A percentile compares a stretch with the other conserved stretches of the same genome.
phyloP scores from a whole-genome alignment of 768 basidiomycete species.

The Cantharellus cinnabarinus region DNA sequence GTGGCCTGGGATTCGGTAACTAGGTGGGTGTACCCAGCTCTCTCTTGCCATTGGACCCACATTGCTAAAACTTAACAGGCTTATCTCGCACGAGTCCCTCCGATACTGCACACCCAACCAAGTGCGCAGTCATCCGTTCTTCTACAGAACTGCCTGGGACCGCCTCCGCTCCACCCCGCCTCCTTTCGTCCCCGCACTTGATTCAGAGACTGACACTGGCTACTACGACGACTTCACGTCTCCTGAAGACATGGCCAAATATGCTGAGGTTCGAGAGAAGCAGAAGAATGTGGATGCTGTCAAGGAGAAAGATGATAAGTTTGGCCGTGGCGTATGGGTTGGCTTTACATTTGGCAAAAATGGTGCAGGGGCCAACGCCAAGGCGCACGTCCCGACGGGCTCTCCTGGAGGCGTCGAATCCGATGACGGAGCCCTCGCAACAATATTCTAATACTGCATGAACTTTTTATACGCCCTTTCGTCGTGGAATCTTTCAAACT shows the following conservation, averaged over 20 bases:
- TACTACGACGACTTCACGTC: slow-evolving; percentile 86
- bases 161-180: slow-evolving; percentile 53
- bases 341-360: slow-evolving; percentile 86
- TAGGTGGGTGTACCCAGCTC: slow-evolving; percentile 26
- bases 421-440: slow-evolving; percentile 2
- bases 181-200: slow-evolving; percentile 87
- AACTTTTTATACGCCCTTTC: too few species aligned
- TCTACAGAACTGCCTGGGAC: slow-evolving; percentile 54
- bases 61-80: slow-evolving; percentile 21
- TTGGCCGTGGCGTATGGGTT: slow-evolving; percentile 65
- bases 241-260: slow-evolving; percentile 92
- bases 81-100: slow-evolving; percentile 72
- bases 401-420: neutral
- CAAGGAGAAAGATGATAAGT: slow-evolving; percentile 63
- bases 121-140: slow-evolving; percentile 67
- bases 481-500: too few species aligned
- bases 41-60: neutral
- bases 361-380: slow-evolving; percentile 28
- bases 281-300: slow-evolving; percentile 84
- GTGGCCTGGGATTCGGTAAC: slow-evolving; percentile 88
- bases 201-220: slow-evolving; percentile 85
- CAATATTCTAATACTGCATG: slow-evolving; percentile 7
- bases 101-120: slow-evolving; percentile 59
- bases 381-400: neutral
- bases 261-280: slow-evolving; percentile 95